phyloP scores from a whole-genome alignment of 306 rosid species.

The Cucumis melo region DNA sequence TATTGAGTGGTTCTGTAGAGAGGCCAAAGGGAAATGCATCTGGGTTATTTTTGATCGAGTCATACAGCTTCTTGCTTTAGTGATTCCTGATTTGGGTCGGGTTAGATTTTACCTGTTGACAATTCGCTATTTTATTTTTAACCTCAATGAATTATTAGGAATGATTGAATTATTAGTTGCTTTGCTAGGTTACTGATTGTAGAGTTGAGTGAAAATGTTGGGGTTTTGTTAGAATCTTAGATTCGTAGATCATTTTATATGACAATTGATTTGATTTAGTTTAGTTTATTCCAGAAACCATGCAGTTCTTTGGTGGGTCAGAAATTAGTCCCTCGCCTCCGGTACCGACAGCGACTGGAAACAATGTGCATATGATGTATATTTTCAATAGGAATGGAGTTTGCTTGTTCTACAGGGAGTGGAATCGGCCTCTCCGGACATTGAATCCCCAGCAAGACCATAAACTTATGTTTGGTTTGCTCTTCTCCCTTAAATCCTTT shows the following conservation, averaged over 20 bases:
- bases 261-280: not conserved
- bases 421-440: conserved; percentile 88
- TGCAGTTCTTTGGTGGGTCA: conserved; percentile 94
- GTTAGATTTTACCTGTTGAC: not conserved
- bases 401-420: conserved; percentile 83
- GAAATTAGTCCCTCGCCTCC: conserved; percentile 99
- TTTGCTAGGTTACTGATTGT: not conserved
- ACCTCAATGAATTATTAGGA: not conserved
- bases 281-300: conserved; percentile 14
- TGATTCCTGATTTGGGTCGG: not conserved
- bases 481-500: conserved; percentile 85
- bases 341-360: conserved; percentile 58
- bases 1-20: not conserved
- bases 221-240: not conserved
- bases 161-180: not conserved
- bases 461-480: conserved; percentile 93
- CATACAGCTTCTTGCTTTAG: not conserved
- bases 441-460: conserved; percentile 83
- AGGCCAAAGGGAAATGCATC: not conserved
- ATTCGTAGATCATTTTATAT: not conserved
- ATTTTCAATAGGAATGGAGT: conserved; percentile 80
- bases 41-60: not conserved
- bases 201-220: not conserved
- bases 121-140: not conserved
- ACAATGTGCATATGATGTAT: conserved; percentile 92